Percentiles rank a stretch among this genome's conserved stretches.
phyloP scores from a whole-genome alignment of 1,284 basidiomycete species.

The Pterula multifida region DNA sequence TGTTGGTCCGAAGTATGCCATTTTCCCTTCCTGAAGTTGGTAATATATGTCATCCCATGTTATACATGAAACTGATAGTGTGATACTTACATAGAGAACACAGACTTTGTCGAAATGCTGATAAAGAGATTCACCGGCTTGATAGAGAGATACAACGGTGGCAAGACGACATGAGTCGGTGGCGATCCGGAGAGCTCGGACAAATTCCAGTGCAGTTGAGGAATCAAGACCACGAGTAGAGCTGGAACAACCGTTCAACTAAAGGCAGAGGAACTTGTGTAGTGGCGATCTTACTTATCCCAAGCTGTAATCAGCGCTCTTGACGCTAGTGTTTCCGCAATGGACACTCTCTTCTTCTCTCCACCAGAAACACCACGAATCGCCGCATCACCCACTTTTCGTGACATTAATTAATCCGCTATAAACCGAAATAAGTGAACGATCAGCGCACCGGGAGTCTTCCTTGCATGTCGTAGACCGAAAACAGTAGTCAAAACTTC shows the following conservation, averaged over 20 bases:
- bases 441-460: background rate
- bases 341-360: slow-evolving; percentile 63
- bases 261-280: background rate
- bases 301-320: slow-evolving; percentile 34
- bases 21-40: slow-evolving; percentile 37
- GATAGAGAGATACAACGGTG: slow-evolving; percentile 61
- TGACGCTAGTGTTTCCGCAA: slow-evolving; percentile 36
- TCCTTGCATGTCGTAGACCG: slow-evolving; percentile 22
- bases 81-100: slow-evolving; percentile 32
- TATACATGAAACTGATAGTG: too few species aligned
- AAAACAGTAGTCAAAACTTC: slow-evolving; percentile 56
- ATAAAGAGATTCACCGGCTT: slow-evolving; percentile 44
- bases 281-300: slow-evolving; percentile 33
- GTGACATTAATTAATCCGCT: slow-evolving; percentile 34
- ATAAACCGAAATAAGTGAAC: background rate
- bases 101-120: slow-evolving; percentile 59
- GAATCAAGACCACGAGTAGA: slow-evolving; percentile 66
- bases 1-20: slow-evolving; percentile 62
- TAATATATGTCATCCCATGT: background rate
- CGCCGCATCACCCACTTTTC: slow-evolving; percentile 62
- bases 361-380: slow-evolving; percentile 75
- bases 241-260: slow-evolving; percentile 17
- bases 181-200: slow-evolving; percentile 45
- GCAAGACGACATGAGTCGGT: slow-evolving; percentile 43
- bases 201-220: slow-evolving; percentile 57